These are phyloP conservation scores for Parasitella parasitica DNA, from an alignment of 371 early-diverging fungal genomes.

Conservation along the genomic window DNA sequence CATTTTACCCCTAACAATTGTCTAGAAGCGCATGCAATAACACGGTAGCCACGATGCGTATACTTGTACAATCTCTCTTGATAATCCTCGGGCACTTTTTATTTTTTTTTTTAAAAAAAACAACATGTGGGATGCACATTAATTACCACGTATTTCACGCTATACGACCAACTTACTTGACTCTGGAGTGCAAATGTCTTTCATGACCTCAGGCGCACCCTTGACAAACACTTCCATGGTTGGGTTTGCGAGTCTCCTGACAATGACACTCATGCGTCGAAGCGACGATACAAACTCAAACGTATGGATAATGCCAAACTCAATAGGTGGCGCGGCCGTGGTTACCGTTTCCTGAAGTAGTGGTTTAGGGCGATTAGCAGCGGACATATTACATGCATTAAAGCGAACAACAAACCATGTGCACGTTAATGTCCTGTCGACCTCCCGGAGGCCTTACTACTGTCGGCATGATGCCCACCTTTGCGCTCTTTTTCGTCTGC, in stretches of 20 bases:
- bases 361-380: background rate
- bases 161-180: constrained; percentile 40
- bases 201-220: constrained; percentile 96
- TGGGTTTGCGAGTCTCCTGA: constrained; percentile 65
- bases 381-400: background rate
- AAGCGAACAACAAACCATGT: constrained; percentile 17
- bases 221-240: constrained; percentile 91
- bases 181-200: constrained; percentile 78
- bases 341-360: background rate
- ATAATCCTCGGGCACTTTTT: constrained; percentile 80
- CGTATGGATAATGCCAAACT: constrained; percentile 88
- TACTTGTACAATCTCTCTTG: constrained; percentile 76
- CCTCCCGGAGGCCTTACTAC: constrained; percentile 86
- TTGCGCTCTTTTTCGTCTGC: constrained; percentile 38
- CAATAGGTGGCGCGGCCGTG: constrained; percentile 60
- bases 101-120: background rate
- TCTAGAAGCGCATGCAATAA: constrained; percentile 90
- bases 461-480: constrained; percentile 71
- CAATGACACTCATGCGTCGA: constrained; percentile 95
- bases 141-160: constrained; percentile 7
- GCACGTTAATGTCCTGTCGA: constrained; percentile 36
- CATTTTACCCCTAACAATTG: constrained; percentile 70
- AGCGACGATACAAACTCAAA: constrained; percentile 96
- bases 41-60: constrained; percentile 95
- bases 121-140: too few relatives aligned